Percentiles rank a stretch among this genome's conserved stretches.
phyloP scores from a whole-genome alignment of 352 stramenopile species.

The Globisporangium barbulae region DNA sequence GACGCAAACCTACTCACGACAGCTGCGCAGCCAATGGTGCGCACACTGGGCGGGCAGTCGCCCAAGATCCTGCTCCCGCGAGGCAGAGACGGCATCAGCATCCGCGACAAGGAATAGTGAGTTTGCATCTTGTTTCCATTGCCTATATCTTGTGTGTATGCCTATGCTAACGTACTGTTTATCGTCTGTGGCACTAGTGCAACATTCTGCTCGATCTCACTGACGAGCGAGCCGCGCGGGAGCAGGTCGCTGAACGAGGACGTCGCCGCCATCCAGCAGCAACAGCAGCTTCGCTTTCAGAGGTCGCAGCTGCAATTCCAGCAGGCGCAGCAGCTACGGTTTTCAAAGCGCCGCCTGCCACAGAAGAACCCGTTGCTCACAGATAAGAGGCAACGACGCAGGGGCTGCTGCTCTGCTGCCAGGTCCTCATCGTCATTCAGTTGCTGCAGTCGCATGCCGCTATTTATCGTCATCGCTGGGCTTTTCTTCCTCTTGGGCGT shows the following conservation, averaged over 20 bases:
- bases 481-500: constrained; percentile 40
- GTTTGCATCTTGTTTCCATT: constrained; percentile 14
- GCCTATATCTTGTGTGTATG: not conserved
- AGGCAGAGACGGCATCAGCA: not conserved
- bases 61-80: constrained; percentile 11
- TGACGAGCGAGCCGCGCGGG: constrained; percentile 43
- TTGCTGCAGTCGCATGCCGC: constrained; percentile 6
- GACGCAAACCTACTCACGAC: not conserved
- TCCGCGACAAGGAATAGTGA: constrained; percentile 32
- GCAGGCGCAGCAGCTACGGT: constrained; percentile 22
- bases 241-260: constrained; percentile 41
- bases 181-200: not conserved
- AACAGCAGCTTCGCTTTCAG: constrained; percentile 7
- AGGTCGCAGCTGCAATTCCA: constrained; percentile 13
- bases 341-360: constrained; percentile 10
- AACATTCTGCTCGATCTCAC: constrained; percentile 58
- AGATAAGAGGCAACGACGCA: not conserved
- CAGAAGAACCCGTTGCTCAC: not conserved
- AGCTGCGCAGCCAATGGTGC: constrained; percentile 4
- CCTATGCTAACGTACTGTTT: constrained; percentile 3
- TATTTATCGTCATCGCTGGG: constrained; percentile 31
- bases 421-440: not conserved
- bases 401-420: not conserved
- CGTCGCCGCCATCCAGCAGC: constrained; percentile 16
- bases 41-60: not conserved